Base-by-base conservation (phyloP, 441 rosid genomes). In the Erysimum cheiri region DNA sequence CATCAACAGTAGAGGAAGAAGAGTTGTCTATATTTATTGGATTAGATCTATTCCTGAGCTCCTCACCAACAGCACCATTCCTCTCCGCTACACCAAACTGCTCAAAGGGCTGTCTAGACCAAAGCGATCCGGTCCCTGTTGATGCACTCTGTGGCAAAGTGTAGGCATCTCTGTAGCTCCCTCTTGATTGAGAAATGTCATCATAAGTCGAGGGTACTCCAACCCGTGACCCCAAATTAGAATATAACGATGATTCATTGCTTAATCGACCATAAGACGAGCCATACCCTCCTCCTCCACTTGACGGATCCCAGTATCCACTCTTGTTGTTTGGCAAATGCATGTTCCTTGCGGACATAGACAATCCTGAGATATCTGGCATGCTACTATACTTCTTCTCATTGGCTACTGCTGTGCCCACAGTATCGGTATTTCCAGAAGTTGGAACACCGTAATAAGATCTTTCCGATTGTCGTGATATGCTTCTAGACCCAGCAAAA, bases 41-140 rank as follows among this genome's bases (percentile, higher is more conserved):
- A 73, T 79, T 85, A 9, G 83, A 69, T 79, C 76, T 78, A 78
- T 66, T 87, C 68, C 87, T 89, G 46, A 77, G 39, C 60, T 80
- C 90, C 65, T 85, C 79, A 26, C 89, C 91, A 60, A 77, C 81
- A 46, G 73, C 76, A 12, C 77, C 78, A 60, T 64, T 76, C 75
- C 79, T 92, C 64, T 89, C 97, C 26, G 89, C 92, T 35, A 88
- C 82, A 50, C 96, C 97, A 82, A 96, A 93, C 84, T 91, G 98
- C 87, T 96, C 99, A 77, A 83, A 87, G 39, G 97, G 99, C 77
- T 96, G 98, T 79, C 85, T 85, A 19, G 96, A 91, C 99, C 99
- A 96, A 47, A 93, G 87, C 5, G 99, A 96, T 67, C 91, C 86
- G 13, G 84, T 71, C 60, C 79, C 82, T 2, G 89, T 33, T 65